Conservation (phyloP, 371 early-diverging fungal species). For the Dichotomocladium elegans region DNA sequence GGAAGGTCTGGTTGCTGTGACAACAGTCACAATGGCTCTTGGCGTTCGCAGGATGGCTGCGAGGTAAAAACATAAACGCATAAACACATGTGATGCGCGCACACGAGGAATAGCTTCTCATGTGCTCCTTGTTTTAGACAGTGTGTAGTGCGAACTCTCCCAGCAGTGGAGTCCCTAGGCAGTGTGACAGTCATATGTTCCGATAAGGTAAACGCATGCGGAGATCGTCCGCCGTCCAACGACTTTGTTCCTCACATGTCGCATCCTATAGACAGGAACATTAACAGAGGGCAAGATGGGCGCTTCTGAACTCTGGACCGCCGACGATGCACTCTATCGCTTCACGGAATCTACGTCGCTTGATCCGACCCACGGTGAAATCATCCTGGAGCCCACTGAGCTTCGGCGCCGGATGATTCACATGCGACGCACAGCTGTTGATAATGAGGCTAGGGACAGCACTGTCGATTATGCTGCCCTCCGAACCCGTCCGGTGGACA, state of each 20-base stretch:
- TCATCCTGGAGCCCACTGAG: conserved; percentile 34
- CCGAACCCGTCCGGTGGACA: conserved; percentile 27
- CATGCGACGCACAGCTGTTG: conserved; percentile 10
- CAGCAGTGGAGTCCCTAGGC: conserved; percentile 89
- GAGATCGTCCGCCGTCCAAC: too few species aligned
- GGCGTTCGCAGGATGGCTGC: conserved; percentile 90
- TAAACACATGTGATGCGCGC: too few species aligned
- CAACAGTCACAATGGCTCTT: conserved; percentile 91
- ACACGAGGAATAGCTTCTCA: too few species aligned
- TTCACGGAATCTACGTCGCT: conserved; percentile 64
- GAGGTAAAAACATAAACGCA: too few species aligned
- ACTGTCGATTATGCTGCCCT: conserved; percentile 25
- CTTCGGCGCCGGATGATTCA: conserved; percentile 42
- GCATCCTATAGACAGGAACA: conserved; percentile 83
- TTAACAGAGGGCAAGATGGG: conserved; percentile 94
- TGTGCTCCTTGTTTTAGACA: too few species aligned
- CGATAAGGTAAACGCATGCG: conserved; percentile 90
- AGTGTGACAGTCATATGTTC: conserved; percentile 93
- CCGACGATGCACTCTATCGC: conserved; percentile 59
- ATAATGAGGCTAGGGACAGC: not conserved
- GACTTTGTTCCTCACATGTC: too few species aligned
- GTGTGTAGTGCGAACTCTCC: conserved; percentile 81
- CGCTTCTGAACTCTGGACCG: conserved; percentile 66
- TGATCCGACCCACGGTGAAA: conserved; percentile 63
- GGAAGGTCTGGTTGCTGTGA: conserved; percentile 92